These are phyloP conservation scores for Rhynchosporium agropyri DNA, from an alignment of 2,329 filamentous ascomycete species.

Conservation along the genomic window DNA sequence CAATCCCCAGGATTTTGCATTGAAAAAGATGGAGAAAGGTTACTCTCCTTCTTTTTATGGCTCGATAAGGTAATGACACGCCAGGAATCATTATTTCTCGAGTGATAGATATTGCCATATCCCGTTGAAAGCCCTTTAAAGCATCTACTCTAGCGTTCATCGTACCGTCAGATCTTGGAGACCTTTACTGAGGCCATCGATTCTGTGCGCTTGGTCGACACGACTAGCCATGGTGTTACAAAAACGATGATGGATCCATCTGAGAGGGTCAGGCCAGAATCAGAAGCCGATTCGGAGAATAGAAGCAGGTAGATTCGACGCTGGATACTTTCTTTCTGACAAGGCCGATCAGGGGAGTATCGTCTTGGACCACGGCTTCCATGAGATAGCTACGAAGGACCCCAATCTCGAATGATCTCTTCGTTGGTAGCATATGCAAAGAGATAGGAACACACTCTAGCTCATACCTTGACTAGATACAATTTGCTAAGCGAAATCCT, in stretches of 20 bases:
- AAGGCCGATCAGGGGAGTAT: not conserved
- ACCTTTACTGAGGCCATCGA: conserved; percentile 31
- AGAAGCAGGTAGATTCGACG: conserved; percentile 31
- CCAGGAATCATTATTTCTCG: conserved; percentile 32
- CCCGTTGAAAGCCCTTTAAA: conserved; percentile 34
- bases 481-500: conserved; percentile 19
- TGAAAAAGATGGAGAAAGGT: conserved; percentile 18
- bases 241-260: conserved; percentile 33
- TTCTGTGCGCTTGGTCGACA: conserved; percentile 34
- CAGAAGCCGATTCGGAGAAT: conserved; percentile 28
- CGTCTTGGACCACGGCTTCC: conserved; percentile 31
- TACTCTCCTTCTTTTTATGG: conserved; percentile 32
- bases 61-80: conserved; percentile 28
- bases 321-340: conserved; percentile 25
- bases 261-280: conserved; percentile 24
- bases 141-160: conserved; percentile 27
- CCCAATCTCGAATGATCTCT: conserved; percentile 20
- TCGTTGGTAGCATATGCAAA: conserved; percentile 31
- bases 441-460: conserved; percentile 26
- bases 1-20: conserved; percentile 28
- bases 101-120: conserved; percentile 34
- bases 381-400: conserved; percentile 33
- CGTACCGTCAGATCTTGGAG: conserved; percentile 31
- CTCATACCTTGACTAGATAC: conserved; percentile 33
- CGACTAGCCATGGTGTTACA: conserved; percentile 25